Base-by-base conservation (phyloP, 148 eudicot genomes). In the Persicaria tinctoria region DNA sequence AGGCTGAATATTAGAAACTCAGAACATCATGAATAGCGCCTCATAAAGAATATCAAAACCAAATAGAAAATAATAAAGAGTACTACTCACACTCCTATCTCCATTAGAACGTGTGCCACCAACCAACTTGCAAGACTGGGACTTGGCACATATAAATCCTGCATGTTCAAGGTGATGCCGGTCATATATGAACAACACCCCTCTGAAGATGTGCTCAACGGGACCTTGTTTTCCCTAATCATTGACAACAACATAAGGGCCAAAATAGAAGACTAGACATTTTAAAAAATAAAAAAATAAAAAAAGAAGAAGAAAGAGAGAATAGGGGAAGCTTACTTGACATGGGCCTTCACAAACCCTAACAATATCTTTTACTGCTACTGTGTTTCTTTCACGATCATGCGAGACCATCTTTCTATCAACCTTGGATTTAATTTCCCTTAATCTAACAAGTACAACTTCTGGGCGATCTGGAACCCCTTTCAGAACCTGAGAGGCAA, bases 161-260 rank as follows among this genome's bases (percentile, higher is more conserved):
- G 99, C 99, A 79, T 95, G 99, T 83, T 95, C 99, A 54, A 92
- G 97, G 78, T 95, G 99, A 81, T 92, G 97, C 12, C 99, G 93
- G 79, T 95, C 99, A 54, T 71, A 89, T 71, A 95, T 81, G 81
- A 95, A 95, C 49, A 95, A 76, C 62, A 89, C 80, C 66, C 97
- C 96, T 78, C 82, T 85, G 80, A 62, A 90, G 18, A 95, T 95
- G 81, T 95, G 97, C 77, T 95, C 97, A 62, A 95, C 93, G 50
- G 99, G 96, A 75, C 99, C 99, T 87, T 95, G 99, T 79, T 90
- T 92, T 16, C 97, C 99, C 98, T 95, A 84, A 72, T 81, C n/a
- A 75, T 62, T 23, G 74, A 32, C 78, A 72, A 70, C 45, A 13
- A 14, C 62, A 46, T n/a, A 55, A 4, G 68, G 17, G 4, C 73